These are phyloP conservation scores for Cichorium intybus DNA, from an alignment of 140 eudicot species.

Conservation along the genomic window DNA sequence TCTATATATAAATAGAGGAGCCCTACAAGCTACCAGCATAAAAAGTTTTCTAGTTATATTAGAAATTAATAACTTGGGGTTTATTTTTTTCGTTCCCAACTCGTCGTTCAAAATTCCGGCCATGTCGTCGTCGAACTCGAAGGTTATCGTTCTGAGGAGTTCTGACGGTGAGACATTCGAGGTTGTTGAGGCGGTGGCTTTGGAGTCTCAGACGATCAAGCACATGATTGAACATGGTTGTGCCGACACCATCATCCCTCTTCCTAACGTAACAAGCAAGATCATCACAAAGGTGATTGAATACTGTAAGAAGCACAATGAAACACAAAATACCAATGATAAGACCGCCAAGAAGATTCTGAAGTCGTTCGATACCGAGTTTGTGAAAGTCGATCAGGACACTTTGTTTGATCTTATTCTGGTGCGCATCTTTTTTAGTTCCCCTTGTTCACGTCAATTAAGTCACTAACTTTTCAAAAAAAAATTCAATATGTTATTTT, in stretches of 20 bases:
- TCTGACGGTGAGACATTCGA: slow-evolving; percentile 58
- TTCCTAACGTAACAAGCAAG: slow-evolving; percentile 59
- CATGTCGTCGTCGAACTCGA: slow-evolving; percentile 27
- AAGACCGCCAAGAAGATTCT: slow-evolving; percentile 34
- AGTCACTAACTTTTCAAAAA: too few relatives aligned
- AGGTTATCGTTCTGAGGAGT: slow-evolving; percentile 23
- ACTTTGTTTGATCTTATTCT: slow-evolving; percentile 68
- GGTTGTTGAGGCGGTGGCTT: slow-evolving; percentile 55
- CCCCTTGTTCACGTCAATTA: neutral
- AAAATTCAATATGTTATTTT: too few relatives aligned
- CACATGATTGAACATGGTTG: slow-evolving; percentile 60
- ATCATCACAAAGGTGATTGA: slow-evolving; percentile 64
- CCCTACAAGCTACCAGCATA: neutral
- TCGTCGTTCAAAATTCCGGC: neutral
- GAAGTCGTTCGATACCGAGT: slow-evolving; percentile 54
- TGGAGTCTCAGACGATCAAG: slow-evolving; percentile 54
- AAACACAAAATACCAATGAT: slow-evolving; percentile 21
- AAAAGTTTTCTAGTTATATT: neutral
- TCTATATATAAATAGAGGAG: neutral
- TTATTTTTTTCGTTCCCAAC: slow-evolving; percentile 6
- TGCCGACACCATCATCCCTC: slow-evolving; percentile 52
- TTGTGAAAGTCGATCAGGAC: slow-evolving; percentile 65
- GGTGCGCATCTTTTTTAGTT: slow-evolving; percentile 31
- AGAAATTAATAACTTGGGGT: neutral
- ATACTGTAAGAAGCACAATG: slow-evolving; percentile 71